A percentile compares a stretch with the other conserved stretches of the same genome.
Evolutionary conservation across 2,329 filamentous ascomycete genomes (phyloP).

Genomic region (Botrytis medusae): DNA sequence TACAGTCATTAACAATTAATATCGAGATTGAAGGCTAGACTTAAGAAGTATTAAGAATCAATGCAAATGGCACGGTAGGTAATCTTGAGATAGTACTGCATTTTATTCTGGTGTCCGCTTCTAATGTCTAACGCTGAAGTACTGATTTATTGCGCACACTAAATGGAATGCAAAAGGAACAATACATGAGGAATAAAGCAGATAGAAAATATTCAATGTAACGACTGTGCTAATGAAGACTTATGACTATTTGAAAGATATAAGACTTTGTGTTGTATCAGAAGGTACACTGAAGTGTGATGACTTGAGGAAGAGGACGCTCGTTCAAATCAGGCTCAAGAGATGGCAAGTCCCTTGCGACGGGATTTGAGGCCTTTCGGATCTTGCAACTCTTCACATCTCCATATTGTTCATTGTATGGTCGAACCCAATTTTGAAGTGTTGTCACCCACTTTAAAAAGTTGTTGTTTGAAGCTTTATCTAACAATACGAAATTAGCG

Average conservation of each 20-base stretch:
- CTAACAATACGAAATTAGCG: no score
- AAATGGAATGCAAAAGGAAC: neutral
- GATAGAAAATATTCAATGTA: neutral
- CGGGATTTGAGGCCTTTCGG: neutral
- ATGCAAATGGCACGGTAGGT: neutral
- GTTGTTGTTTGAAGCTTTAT: neutral
- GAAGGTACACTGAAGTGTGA: neutral
- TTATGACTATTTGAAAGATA: fast-evolving
- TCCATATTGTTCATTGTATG: neutral
- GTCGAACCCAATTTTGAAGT: neutral
- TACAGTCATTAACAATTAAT: no score
- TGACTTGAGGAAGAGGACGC: neutral
- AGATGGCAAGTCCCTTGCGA: neutral
- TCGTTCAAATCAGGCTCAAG: neutral
- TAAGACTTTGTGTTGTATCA: neutral
- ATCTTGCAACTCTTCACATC: neutral
- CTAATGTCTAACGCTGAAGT: neutral
- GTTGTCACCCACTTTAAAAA: neutral
- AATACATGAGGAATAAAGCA: neutral
- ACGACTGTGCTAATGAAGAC: neutral
- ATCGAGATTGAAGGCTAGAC: no score
- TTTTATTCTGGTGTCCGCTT: neutral
- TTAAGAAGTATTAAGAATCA: neutral
- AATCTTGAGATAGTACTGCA: neutral
- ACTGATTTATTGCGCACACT: neutral